Conservation (phyloP, 495 filamentous ascomycete genomes). For the Trichoderma virens region DNA sequence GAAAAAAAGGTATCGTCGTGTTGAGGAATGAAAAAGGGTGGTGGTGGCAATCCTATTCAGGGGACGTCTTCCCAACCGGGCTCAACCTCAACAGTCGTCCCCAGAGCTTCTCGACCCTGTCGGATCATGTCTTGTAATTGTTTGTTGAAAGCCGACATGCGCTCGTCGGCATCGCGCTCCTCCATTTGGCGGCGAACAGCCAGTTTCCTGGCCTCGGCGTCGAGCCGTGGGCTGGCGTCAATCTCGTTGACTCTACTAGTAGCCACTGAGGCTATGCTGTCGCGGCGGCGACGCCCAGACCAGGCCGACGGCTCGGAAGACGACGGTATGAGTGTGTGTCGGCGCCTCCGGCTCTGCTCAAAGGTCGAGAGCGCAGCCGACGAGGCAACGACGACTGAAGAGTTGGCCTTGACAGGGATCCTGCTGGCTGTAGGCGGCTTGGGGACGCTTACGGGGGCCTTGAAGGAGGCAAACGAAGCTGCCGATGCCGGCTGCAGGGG, state of each 20-base stretch:
- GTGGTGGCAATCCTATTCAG: not conserved
- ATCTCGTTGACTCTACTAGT: constrained; percentile 21
- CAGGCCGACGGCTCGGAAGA: constrained; percentile 27
- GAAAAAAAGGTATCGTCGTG: not conserved
- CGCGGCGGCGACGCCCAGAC: constrained; percentile 11
- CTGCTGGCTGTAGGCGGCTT: constrained; percentile 26
- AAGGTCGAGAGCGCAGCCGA: not conserved
- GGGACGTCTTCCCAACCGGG: constrained; percentile 30
- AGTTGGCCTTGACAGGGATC: constrained; percentile 31
- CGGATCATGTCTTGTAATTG: constrained; percentile 77
- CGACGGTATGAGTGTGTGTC: not conserved
- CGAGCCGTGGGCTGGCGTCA: constrained; percentile 34
- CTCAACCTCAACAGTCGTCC: constrained; percentile 68
- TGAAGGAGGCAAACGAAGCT: constrained; percentile 11
- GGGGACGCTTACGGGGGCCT: constrained; percentile 14
- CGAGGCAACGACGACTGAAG: constrained; percentile 22
- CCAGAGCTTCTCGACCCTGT: constrained; percentile 80
- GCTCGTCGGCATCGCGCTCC: constrained; percentile 71
- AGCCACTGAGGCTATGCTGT: constrained; percentile 8
- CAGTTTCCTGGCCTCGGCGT: constrained; percentile 57
- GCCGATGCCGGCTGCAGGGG: not conserved
- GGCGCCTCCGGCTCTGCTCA: not conserved
- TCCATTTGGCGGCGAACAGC: constrained; percentile 57
- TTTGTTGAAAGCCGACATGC: constrained; percentile 68
- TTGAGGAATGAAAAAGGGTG: not conserved